Conservation (phyloP, 2,329 filamentous ascomycete genomes). For the Pleomassaria siparia region DNA sequence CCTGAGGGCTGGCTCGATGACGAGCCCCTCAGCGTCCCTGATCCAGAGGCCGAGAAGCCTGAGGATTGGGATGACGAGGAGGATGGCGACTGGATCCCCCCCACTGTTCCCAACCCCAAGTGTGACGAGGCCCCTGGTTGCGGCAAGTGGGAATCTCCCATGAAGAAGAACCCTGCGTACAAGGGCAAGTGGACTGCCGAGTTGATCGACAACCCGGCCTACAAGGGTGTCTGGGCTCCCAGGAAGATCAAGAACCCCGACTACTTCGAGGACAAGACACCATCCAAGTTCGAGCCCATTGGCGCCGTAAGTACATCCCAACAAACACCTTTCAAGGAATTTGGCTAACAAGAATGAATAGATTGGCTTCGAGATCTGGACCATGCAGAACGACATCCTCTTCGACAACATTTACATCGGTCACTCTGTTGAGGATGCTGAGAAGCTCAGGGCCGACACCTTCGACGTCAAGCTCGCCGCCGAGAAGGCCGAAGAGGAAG, state of each 20-base stretch:
- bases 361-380: conserved; percentile 99
- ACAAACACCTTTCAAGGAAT: conserved; percentile 3
- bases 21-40: conserved; percentile 78
- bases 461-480: conserved; percentile 84
- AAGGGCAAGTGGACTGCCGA: conserved; percentile 98
- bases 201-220: conserved; percentile 93
- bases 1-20: conserved; percentile 96
- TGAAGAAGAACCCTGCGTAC: conserved; percentile 93
- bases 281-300: conserved; percentile 96
- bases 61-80: conserved; percentile 99
- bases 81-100: conserved; percentile 94
- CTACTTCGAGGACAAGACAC: conserved; percentile 96
- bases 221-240: conserved; percentile 95
- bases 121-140: conserved; percentile 91
- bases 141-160: conserved; percentile 86
- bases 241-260: conserved; percentile 96
- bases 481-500: conserved; percentile 79
- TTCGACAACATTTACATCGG: conserved; percentile 99
- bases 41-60: conserved; percentile 95
- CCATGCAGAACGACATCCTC: conserved; percentile 98
- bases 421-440: conserved; percentile 90
- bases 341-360: conserved; percentile 39
- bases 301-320: conserved; percentile 74
- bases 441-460: conserved; percentile 83
- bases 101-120: conserved; percentile 92